Percentiles rank a stretch among this genome's conserved stretches.
Evolutionary conservation across 371 early-diverging fungal species (phyloP).

Genomic region (Mortierella sp.): DNA sequence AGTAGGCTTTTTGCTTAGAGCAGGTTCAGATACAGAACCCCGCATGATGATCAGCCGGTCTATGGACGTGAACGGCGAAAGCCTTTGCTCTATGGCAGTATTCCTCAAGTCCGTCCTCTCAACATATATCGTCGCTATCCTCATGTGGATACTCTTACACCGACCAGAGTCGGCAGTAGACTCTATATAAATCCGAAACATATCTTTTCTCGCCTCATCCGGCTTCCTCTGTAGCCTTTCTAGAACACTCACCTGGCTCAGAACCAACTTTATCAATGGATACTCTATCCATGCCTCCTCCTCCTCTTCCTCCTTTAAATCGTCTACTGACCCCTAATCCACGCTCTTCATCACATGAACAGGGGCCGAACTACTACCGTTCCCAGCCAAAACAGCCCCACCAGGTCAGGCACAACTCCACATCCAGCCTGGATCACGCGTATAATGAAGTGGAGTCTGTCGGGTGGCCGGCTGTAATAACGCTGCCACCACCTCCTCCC

Average conservation of each 20-base stretch:
- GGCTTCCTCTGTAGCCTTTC: background rate
- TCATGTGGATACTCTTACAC: too few species aligned
- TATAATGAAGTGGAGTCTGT: slow-evolving; percentile 4
- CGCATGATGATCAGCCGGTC: too few species aligned
- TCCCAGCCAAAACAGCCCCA: background rate
- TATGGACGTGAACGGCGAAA: too few species aligned
- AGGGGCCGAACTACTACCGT: background rate
- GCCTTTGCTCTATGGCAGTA: too few species aligned
- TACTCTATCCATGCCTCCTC: slow-evolving; percentile 32
- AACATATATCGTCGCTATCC: too few species aligned
- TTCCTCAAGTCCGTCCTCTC: too few species aligned
- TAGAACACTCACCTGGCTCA: background rate
- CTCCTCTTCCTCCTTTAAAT: slow-evolving; percentile 24
- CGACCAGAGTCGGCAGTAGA: too few species aligned
- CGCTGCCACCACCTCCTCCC: background rate
- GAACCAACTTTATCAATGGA: slow-evolving; percentile 27
- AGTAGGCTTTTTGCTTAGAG: too few species aligned
- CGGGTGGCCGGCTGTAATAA: slow-evolving; percentile 3
- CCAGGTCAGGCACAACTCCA: slow-evolving; percentile 14
- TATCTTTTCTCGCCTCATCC: slow-evolving; percentile 6
- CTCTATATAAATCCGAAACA: too few species aligned
- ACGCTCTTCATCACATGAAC: slow-evolving; percentile 1
- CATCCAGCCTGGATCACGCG: slow-evolving; percentile 5
- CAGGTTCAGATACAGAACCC: too few species aligned
- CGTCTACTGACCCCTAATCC: background rate